These are phyloP conservation scores for Eimeria tenella DNA, from an alignment of 169 alveolate species.

Conservation along the genomic window DNA sequence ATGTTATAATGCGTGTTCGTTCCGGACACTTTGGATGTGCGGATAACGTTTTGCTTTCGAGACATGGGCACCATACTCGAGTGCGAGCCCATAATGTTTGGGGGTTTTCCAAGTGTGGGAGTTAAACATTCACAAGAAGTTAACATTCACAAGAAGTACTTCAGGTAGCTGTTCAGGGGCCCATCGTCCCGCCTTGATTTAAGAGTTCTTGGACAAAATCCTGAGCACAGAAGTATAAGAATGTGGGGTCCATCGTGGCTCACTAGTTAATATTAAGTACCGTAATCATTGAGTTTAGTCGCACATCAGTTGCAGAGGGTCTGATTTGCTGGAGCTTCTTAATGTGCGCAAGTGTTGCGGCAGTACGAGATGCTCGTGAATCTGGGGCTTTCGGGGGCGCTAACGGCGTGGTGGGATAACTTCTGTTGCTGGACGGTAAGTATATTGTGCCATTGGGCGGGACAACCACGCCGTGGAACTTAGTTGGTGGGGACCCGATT, in stretches of 20 bases:
- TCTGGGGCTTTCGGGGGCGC: constrained; percentile 57
- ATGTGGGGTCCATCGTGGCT: constrained; percentile 10
- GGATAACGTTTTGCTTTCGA: constrained; percentile 54
- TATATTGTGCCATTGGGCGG: constrained; percentile 66
- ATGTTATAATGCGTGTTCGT: constrained; percentile 54
- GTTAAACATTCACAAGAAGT: not conserved
- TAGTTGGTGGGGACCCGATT: constrained; percentile 59
- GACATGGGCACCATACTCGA: constrained; percentile 28
- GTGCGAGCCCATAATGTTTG: constrained; percentile 49
- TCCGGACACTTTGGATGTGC: constrained; percentile 71
- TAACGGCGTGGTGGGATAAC: constrained; percentile 1
- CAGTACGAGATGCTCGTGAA: constrained; percentile 39
- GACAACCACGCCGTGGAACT: constrained; percentile 46
- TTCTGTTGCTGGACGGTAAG: constrained; percentile 48
- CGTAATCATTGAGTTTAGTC: constrained; percentile 8
- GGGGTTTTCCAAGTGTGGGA: constrained; percentile 32
- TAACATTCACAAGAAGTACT: not conserved
- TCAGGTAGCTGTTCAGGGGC: constrained; percentile 7
- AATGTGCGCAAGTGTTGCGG: constrained; percentile 49
- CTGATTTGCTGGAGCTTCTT: constrained; percentile 37
- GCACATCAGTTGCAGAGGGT: constrained; percentile 18
- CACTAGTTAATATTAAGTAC: not conserved
- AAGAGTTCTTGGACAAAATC: constrained; percentile 41
- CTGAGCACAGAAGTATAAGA: constrained; percentile 16
- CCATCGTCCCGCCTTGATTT: constrained; percentile 55